phyloP scores from a whole-genome alignment of 179 eudicot species.

The Corrigiola litoralis region DNA sequence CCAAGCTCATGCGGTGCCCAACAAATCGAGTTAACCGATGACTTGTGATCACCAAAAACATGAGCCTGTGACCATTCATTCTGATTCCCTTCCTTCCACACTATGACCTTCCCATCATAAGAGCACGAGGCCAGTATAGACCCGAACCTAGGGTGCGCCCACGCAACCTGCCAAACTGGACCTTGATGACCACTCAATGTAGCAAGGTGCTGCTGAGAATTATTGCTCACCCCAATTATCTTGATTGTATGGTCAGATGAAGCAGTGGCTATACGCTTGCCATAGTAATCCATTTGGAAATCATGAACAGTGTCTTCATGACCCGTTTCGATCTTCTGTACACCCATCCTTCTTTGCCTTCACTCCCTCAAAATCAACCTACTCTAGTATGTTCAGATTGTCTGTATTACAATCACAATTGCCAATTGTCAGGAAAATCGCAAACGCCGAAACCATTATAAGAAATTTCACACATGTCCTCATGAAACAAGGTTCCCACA shows the following conservation, averaged over 20 bases:
- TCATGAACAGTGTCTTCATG: conserved; percentile 74
- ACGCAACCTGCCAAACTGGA: conserved; percentile 85
- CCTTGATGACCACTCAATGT: conserved; percentile 82
- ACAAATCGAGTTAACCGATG: conserved; percentile 71
- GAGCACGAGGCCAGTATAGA: conserved; percentile 83
- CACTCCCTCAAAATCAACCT: background rate
- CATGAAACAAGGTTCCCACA: too few species aligned
- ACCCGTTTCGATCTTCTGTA: conserved; percentile 79
- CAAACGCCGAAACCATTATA: too few species aligned
- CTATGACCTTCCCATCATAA: conserved; percentile 61
- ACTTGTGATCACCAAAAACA: conserved; percentile 60
- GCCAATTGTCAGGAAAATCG: background rate
- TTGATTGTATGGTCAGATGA: conserved; percentile 74
- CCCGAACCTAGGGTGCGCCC: conserved; percentile 86
- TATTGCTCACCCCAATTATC: conserved; percentile 61
- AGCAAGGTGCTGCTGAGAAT: conserved; percentile 69
- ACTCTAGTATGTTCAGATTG: too few species aligned
- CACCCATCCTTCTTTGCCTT: conserved; percentile 38
- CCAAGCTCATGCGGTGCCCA: conserved; percentile 89
- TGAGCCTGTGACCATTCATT: conserved; percentile 73
- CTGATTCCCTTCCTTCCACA: conserved; percentile 76
- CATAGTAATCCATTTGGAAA: conserved; percentile 87
- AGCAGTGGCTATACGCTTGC: conserved; percentile 84
- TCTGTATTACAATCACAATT: background rate
- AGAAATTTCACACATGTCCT: too few species aligned